A percentile compares a stretch with the other conserved stretches of the same genome.
phyloP scores from a whole-genome alignment of 2,329 filamentous ascomycete species.

The Incumbomyces lentus region DNA sequence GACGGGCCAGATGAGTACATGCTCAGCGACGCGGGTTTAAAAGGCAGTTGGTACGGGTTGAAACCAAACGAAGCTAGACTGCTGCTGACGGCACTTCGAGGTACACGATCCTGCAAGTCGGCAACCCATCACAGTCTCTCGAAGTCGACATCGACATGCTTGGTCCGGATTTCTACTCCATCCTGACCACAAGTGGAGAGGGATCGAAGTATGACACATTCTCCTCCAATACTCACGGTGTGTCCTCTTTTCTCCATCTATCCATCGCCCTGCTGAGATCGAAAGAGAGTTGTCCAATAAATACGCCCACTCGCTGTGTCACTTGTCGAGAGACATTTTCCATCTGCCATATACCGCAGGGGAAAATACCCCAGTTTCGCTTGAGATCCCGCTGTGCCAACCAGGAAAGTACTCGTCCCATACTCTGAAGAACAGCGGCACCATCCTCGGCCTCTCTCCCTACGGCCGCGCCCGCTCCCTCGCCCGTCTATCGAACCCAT shows the following conservation, averaged over 20 bases:
- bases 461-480: slow-evolving; percentile 8
- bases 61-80: not conserved
- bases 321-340: slow-evolving; percentile 17
- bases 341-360: not conserved
- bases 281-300: slow-evolving; percentile 15
- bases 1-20: slow-evolving; percentile 11
- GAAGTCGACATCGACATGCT: slow-evolving; percentile 26
- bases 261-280: not conserved
- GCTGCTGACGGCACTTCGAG: slow-evolving; percentile 8
- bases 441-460: slow-evolving; percentile 24
- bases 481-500: slow-evolving; percentile 19
- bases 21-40: slow-evolving; percentile 14
- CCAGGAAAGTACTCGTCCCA: slow-evolving; percentile 21
- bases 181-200: slow-evolving; percentile 22
- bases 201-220: slow-evolving; percentile 23
- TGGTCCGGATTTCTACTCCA: slow-evolving; percentile 23
- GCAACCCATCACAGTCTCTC: slow-evolving; percentile 20
- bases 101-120: slow-evolving; percentile 22
- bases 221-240: slow-evolving; percentile 21
- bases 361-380: slow-evolving; percentile 11
- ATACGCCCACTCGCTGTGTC: slow-evolving; percentile 21
- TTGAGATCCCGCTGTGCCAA: slow-evolving; percentile 23
- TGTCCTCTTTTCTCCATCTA: not conserved
- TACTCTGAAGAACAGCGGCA: slow-evolving; percentile 23
- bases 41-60: slow-evolving; percentile 18